These are phyloP conservation scores for Saccharomyces pastorianus DNA, from an alignment of 1,139 yeast species.

Conservation along the genomic window DNA sequence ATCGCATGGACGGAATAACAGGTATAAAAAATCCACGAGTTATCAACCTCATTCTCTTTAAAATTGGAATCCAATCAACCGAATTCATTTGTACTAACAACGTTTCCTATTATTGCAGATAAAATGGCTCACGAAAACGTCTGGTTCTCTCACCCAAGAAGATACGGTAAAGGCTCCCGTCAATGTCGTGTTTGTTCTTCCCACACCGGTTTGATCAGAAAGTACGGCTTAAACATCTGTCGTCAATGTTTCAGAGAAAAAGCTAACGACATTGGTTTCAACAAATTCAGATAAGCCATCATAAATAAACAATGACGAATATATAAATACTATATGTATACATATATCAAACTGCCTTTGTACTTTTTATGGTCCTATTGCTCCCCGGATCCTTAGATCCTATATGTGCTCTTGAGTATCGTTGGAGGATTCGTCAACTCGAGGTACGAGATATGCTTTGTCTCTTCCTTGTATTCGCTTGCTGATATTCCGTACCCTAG, in stretches of 20 bases:
- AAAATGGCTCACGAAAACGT: constrained; percentile 99
- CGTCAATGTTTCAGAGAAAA: constrained; percentile 99
- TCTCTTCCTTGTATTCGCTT: background rate
- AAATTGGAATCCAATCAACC: background rate
- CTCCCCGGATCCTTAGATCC: background rate
- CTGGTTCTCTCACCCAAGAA: constrained; percentile 99
- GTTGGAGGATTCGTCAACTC: background rate
- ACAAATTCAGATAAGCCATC: constrained; percentile 81
- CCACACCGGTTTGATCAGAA: constrained; percentile 99
- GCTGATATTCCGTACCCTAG: background rate
- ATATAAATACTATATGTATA: background rate
- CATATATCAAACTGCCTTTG: background rate
- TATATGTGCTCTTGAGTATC: background rate
- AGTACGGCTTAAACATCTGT: constrained; percentile 98
- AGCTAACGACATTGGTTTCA: constrained; percentile 98
- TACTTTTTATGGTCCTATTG: background rate
- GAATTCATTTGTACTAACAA: background rate
- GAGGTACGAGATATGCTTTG: background rate
- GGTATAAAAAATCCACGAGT: background rate
- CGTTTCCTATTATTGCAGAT: background rate
- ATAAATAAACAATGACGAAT: background rate
- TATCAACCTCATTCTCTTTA: background rate
- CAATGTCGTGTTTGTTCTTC: constrained; percentile 98
- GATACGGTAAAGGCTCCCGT: constrained; percentile 99
- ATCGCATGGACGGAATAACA: background rate